These are phyloP conservation scores for Euphorbia pulcherrima DNA, from an alignment of 345 rosid genomes.

Conservation along the genomic window DNA sequence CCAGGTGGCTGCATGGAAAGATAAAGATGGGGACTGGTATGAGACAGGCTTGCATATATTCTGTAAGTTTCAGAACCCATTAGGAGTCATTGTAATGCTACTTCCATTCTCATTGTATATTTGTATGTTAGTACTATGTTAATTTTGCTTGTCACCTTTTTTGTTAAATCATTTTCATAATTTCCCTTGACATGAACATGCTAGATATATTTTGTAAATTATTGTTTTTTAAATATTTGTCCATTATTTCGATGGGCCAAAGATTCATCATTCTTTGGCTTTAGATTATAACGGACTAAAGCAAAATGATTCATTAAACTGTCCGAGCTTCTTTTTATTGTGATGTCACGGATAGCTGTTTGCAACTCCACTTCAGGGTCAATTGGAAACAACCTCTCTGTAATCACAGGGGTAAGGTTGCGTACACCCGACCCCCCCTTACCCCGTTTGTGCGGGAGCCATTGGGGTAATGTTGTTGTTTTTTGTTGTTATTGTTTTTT, in stretches of 20 bases:
- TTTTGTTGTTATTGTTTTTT: background rate
- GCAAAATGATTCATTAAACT: no score
- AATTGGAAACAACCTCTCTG: no score
- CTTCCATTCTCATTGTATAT: background rate
- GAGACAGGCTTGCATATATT: constrained; percentile 93
- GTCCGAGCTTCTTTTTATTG: no score
- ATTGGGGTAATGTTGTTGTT: background rate
- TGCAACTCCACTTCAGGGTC: no score
- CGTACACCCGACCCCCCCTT: no score
- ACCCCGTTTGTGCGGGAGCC: no score
- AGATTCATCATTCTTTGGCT: no score
- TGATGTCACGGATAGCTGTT: no score
- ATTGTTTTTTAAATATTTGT: no score
- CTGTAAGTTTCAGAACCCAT: constrained; percentile 51
- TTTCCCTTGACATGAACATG: constrained; percentile 5
- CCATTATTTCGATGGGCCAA: no score
- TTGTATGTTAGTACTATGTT: background rate
- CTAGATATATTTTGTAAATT: background rate
- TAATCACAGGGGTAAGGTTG: no score
- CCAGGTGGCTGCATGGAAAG: constrained; percentile 95
- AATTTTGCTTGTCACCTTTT: background rate
- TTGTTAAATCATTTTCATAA: background rate
- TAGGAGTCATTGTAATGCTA: background rate
- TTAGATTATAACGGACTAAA: no score
- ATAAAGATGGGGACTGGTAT: constrained; percentile 90